A percentile compares a stretch with the other conserved stretches of the same genome.
These are phyloP conservation scores for Grosmannia serpens DNA, from an alignment of 2,329 filamentous ascomycete genomes.

Conservation along the genomic window DNA sequence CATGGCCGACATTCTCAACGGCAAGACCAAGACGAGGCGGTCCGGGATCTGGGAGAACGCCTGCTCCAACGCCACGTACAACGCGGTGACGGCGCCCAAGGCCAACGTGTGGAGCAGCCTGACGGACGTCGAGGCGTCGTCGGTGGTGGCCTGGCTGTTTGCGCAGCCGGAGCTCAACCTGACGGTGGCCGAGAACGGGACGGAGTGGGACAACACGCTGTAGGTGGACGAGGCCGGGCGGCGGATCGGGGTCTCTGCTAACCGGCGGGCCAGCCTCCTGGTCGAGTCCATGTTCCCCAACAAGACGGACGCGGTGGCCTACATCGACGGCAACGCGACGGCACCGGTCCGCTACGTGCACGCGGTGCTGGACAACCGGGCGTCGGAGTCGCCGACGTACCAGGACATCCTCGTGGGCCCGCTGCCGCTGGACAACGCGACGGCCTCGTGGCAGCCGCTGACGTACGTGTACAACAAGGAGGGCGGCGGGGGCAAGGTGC, in stretches of 20 bases:
- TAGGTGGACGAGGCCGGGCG: conserved; percentile 9
- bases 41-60: conserved; percentile 1
- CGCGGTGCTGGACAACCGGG: conserved; percentile 27
- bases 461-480: conserved; percentile 30
- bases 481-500: conserved; percentile 25
- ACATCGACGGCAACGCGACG: conserved; percentile 26
- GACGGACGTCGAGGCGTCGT: conserved; percentile 24
- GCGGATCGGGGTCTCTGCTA: not conserved
- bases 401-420: conserved; percentile 38
- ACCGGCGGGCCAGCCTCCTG: conserved; percentile 14
- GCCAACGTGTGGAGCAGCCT: conserved; percentile 29
- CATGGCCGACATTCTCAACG: conserved; percentile 15
- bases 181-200: conserved; percentile 21
- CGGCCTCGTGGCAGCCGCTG: conserved; percentile 25
- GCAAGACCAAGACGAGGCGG: conserved; percentile 8
- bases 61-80: conserved; percentile 10
- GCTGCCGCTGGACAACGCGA: conserved; percentile 29
- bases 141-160: conserved; percentile 28
- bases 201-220: conserved; percentile 25
- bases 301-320: conserved; percentile 35
- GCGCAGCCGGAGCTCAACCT: conserved; percentile 27
- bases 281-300: conserved; percentile 32
- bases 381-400: conserved; percentile 25
- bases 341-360: conserved; percentile 30
- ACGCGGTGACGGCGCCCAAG: conserved; percentile 24